Evolutionary conservation across 257 asterid species (phyloP).

Genomic region (Primulina eburnea): DNA sequence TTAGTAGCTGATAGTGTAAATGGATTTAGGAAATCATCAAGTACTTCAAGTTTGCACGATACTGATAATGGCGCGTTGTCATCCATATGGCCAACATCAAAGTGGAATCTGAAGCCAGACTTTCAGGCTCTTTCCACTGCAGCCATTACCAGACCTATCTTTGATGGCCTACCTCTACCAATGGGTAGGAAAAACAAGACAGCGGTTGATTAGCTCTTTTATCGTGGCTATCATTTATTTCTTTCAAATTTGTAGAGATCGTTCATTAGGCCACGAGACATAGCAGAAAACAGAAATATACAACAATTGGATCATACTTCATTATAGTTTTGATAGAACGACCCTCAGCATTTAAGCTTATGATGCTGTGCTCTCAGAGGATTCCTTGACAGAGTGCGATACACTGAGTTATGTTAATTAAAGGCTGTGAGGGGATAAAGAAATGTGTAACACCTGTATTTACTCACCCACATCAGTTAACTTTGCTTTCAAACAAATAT

Average conservation of each 20-base stretch:
- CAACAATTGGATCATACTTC: background rate
- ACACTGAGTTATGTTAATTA: background rate
- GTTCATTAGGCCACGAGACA: background rate
- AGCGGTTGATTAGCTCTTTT: slow-evolving; percentile 55
- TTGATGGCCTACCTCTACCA: slow-evolving; percentile 79
- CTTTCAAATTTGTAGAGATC: background rate
- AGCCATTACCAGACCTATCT: slow-evolving; percentile 64
- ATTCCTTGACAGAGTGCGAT: background rate
- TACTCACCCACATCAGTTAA: no score
- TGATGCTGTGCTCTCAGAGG: background rate
- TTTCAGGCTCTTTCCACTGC: slow-evolving; percentile 67
- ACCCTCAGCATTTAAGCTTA: background rate
- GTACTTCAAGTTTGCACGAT: slow-evolving; percentile 78
- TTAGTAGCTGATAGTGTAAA: slow-evolving; percentile 30
- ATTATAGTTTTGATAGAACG: background rate
- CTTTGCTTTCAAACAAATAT: no score
- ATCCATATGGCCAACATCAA: slow-evolving; percentile 69
- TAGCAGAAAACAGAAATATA: background rate
- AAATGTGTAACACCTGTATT: no score
- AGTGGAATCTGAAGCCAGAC: slow-evolving; percentile 75
- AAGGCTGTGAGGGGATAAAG: no score
- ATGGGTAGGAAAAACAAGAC: slow-evolving; percentile 60
- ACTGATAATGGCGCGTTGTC: slow-evolving; percentile 50
- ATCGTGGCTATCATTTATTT: background rate
- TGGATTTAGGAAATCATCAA: slow-evolving; percentile 71